These are phyloP conservation scores for Sophora flavescens DNA, from an alignment of 306 rosid genomes.

Conservation along the genomic window DNA sequence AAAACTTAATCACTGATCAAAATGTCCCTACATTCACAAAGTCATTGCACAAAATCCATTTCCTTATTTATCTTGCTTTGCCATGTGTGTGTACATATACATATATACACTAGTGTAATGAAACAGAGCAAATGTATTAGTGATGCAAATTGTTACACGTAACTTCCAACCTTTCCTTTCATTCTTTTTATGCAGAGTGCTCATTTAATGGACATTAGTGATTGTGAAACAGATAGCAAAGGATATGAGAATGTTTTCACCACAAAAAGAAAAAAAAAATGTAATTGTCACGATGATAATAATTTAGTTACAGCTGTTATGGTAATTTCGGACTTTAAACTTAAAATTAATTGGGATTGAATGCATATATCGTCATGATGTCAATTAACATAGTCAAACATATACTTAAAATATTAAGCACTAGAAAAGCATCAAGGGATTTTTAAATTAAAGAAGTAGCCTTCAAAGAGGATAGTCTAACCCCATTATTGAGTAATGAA, in stretches of 20 bases:
- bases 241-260: not conserved
- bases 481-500: too few relatives aligned
- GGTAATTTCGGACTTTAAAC: conserved; percentile 11
- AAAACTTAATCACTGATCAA: too few relatives aligned
- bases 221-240: conserved; percentile 21
- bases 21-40: too few relatives aligned
- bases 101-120: not conserved
- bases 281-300: conserved; percentile 1
- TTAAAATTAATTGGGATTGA: too few relatives aligned
- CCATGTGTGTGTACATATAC: conserved; percentile 20
- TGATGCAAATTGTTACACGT: conserved; percentile 34
- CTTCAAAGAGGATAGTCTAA: too few relatives aligned
- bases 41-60: too few relatives aligned
- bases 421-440: too few relatives aligned
- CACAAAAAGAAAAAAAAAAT: too few relatives aligned
- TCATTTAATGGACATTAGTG: conserved; percentile 28
- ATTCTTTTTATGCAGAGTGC: conserved; percentile 14
- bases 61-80: not conserved
- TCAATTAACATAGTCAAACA: too few relatives aligned
- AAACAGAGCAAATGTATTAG: conserved; percentile 1
- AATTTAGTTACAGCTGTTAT: conserved; percentile 17
- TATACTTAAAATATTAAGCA: too few relatives aligned
- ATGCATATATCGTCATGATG: too few relatives aligned
- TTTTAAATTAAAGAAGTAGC: too few relatives aligned
- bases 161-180: not conserved